Evolutionary conservation across 2,329 filamentous ascomycete genomes (phyloP).

Genomic region (Aotearoamyces nothofagi): DNA sequence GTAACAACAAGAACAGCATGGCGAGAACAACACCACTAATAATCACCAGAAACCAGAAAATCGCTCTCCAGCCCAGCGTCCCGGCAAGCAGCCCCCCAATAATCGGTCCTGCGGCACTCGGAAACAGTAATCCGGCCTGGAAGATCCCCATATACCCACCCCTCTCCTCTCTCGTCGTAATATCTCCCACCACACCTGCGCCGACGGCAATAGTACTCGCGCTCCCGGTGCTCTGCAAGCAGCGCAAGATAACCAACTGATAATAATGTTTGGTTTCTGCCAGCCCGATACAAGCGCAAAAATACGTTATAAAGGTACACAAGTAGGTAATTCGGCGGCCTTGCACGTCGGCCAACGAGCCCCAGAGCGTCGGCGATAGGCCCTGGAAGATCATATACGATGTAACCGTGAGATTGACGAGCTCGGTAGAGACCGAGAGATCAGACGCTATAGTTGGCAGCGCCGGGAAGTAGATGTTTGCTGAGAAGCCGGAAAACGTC

Average conservation of each 20-base stretch:
- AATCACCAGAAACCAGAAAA: conserved; percentile 37
- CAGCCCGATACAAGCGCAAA: conserved; percentile 28
- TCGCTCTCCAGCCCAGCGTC: conserved; percentile 28
- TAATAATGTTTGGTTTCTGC: conserved; percentile 25
- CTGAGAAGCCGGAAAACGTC: conserved; percentile 11
- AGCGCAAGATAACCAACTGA: conserved; percentile 33
- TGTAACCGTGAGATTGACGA: conserved; percentile 16
- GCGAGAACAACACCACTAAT: conserved; percentile 22
- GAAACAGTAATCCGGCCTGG: conserved; percentile 13
- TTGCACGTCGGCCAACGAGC: conserved; percentile 29
- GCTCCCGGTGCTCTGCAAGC: conserved; percentile 40
- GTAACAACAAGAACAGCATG: conserved; percentile 6
- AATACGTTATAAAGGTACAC: conserved; percentile 28
- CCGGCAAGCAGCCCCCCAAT: conserved; percentile 30
- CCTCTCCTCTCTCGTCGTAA: conserved; percentile 41
- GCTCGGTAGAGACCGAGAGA: conserved; percentile 10
- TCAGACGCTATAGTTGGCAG: conserved; percentile 11
- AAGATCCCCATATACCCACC: conserved; percentile 53
- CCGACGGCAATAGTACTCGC: conserved; percentile 42
- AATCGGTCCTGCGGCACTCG: conserved; percentile 29
- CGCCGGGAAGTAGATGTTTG: conserved; percentile 16
- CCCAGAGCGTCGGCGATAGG: conserved; percentile 34
- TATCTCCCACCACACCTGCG: conserved; percentile 45
- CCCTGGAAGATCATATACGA: conserved; percentile 34
- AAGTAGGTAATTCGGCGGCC: conserved; percentile 38